Evolutionary conservation across 352 stramenopile genomes (phyloP).

Genomic region (Globisporangium spinosum): DNA sequence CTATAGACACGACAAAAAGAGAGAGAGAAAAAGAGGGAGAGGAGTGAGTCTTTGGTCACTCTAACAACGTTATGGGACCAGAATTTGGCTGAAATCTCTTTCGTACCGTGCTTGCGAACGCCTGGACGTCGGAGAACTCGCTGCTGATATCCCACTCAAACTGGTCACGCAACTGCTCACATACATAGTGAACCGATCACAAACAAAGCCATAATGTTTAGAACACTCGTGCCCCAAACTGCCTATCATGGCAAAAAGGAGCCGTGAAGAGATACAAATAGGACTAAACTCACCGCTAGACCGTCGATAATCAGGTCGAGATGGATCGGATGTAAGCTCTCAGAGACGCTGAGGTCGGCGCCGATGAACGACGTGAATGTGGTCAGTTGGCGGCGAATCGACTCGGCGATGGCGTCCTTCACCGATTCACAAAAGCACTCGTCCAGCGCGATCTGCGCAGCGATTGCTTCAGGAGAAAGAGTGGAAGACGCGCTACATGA

Average conservation of each 20-base stretch:
- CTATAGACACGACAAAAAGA: constrained; percentile 11
- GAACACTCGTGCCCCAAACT: no score
- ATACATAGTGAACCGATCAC: not conserved
- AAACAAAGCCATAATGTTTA: no score
- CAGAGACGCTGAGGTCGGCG: constrained; percentile 13
- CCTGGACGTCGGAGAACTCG: constrained; percentile 38
- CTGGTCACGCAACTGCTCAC: constrained; percentile 59
- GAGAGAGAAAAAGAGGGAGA: not conserved
- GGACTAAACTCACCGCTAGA: constrained; percentile 33
- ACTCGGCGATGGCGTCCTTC: constrained; percentile 64
- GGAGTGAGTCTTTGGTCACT: not conserved
- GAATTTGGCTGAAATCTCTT: not conserved
- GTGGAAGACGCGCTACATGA: constrained; percentile 22
- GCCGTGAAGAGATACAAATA: not conserved
- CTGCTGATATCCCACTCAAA: constrained; percentile 79
- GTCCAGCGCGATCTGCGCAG: constrained; percentile 53
- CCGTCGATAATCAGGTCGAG: constrained; percentile 69
- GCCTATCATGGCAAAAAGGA: no score
- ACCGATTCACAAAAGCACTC: constrained; percentile 51
- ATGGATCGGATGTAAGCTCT: constrained; percentile 58
- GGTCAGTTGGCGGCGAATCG: constrained; percentile 64
- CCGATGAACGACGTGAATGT: constrained; percentile 50
- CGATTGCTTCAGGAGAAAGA: constrained; percentile 50
- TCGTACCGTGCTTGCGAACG: constrained; percentile 43
- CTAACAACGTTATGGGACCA: not conserved